Evolutionary conservation across 2,329 filamentous ascomycete species (phyloP).

Genomic region (Neonectria hederae): DNA sequence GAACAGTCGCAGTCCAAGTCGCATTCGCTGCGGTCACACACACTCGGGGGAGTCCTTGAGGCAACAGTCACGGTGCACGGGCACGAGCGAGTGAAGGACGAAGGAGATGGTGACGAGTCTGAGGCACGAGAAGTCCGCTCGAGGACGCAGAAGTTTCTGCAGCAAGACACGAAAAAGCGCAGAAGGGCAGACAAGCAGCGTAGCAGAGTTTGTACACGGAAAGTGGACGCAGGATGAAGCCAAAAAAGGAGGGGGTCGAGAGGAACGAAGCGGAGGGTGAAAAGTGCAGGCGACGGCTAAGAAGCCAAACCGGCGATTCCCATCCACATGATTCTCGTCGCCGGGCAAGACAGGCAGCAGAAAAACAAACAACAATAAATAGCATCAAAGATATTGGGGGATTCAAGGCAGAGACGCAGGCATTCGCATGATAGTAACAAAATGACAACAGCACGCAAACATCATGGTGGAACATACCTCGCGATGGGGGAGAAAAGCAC

Average conservation of each 20-base stretch:
- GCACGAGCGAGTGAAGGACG: slow-evolving; percentile 28
- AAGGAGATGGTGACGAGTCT: slow-evolving; percentile 20
- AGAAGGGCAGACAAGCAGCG: slow-evolving; percentile 6
- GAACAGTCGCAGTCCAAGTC: slow-evolving; percentile 28
- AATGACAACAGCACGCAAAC: slow-evolving; percentile 22
- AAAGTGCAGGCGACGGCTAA: slow-evolving; percentile 26
- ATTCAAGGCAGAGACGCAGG: slow-evolving; percentile 2
- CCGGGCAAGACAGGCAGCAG: slow-evolving; percentile 1
- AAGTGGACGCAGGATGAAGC: slow-evolving; percentile 5
- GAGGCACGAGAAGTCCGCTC: slow-evolving; percentile 23
- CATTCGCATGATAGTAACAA: slow-evolving; percentile 1
- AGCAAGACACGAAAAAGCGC: slow-evolving; percentile 25
- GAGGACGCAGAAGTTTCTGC: slow-evolving; percentile 10
- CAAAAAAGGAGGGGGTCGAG: slow-evolving; percentile 15
- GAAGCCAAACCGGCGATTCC: slow-evolving; percentile 22
- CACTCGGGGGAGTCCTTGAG: slow-evolving; percentile 31
- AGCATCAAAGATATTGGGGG: slow-evolving; percentile 23
- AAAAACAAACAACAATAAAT: slow-evolving; percentile 19
- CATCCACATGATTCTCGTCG: not conserved
- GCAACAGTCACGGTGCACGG: slow-evolving; percentile 39
- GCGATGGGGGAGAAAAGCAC: slow-evolving; percentile 23
- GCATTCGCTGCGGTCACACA: slow-evolving; percentile 36
- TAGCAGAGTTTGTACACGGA: slow-evolving; percentile 18
- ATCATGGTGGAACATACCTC: slow-evolving; percentile 36
- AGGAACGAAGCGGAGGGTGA: slow-evolving; percentile 24